Evolutionary conservation across 345 rosid species (phyloP).

Genomic region (Melaleuca quinquenervia): DNA sequence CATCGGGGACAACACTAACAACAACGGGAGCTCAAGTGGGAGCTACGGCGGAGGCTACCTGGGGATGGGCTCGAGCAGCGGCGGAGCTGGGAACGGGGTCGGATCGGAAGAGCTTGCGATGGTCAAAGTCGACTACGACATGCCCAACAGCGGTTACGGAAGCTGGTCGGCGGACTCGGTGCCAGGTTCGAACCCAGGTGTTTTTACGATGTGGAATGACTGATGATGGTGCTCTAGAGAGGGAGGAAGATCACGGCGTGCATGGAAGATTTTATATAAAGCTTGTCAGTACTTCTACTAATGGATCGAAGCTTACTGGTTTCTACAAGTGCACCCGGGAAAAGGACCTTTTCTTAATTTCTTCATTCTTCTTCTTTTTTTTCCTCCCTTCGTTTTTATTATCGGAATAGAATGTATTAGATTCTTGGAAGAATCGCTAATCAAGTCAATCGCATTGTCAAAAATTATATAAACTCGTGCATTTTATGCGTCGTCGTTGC

Average conservation of each 20-base stretch:
- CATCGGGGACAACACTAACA: conserved; percentile 12
- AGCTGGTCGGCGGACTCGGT: conserved; percentile 65
- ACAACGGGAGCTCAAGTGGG: conserved; percentile 25
- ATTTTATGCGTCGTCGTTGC: neutral
- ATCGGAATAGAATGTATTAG: neutral
- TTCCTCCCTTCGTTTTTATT: neutral
- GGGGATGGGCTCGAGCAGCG: conserved; percentile 51
- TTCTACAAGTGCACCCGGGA: neutral
- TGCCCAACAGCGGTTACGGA: conserved; percentile 53
- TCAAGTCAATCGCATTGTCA: neutral
- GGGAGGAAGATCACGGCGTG: neutral
- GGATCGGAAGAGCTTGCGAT: conserved; percentile 46
- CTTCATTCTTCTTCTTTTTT: neutral
- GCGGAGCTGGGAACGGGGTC: conserved; percentile 27
- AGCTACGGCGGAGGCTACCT: conserved; percentile 39
- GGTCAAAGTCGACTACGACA: conserved; percentile 87
- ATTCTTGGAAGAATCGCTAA: neutral
- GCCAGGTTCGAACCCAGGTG: conserved; percentile 65
- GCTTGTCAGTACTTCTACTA: neutral
- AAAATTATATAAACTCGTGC: neutral
- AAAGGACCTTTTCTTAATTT: neutral
- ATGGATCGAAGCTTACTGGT: neutral
- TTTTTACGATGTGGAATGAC: conserved; percentile 90
- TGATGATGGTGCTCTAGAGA: conserved; percentile 5
- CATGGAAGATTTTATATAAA: neutral